A percentile compares a stretch with the other conserved stretches of the same genome.
Evolutionary conservation across 176 grass and related monocot genomes (phyloP).

Genomic region (Poa pratensis): DNA sequence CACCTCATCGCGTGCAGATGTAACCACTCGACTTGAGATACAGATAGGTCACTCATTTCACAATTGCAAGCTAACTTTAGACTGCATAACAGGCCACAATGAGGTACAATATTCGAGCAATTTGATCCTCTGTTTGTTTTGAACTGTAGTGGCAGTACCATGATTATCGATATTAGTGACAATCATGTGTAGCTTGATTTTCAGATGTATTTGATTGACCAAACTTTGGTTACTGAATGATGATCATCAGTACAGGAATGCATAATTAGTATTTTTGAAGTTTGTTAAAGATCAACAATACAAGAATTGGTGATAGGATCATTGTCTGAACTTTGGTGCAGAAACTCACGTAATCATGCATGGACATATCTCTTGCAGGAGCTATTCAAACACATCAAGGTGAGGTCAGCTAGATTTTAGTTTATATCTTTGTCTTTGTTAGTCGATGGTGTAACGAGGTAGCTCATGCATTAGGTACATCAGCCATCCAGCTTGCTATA

Average conservation of each 20-base stretch:
- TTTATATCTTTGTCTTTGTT: too few species aligned
- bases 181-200: background rate
- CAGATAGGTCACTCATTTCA: too few species aligned
- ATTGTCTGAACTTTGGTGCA: background rate
- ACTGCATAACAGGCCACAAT: background rate
- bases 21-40: too few species aligned
- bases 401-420: too few species aligned
- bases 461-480: too few species aligned
- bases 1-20: background rate
- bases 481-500: too few species aligned
- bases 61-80: too few species aligned
- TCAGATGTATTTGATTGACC: too few species aligned
- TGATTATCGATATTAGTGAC: background rate
- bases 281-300: slow-evolving; percentile 4
- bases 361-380: too few species aligned
- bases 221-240: background rate
- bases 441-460: too few species aligned
- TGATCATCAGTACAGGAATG: background rate
- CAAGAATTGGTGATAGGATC: background rate
- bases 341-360: too few species aligned
- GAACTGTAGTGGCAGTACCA: background rate
- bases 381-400: too few species aligned
- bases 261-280: background rate
- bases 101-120: background rate
- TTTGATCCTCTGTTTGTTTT: background rate